A percentile compares a stretch with the other conserved stretches of the same genome.
These are phyloP conservation scores for Wickerhamomyces bisporus DNA, from an alignment of 805 yeast genomes.

Conservation along the genomic window DNA sequence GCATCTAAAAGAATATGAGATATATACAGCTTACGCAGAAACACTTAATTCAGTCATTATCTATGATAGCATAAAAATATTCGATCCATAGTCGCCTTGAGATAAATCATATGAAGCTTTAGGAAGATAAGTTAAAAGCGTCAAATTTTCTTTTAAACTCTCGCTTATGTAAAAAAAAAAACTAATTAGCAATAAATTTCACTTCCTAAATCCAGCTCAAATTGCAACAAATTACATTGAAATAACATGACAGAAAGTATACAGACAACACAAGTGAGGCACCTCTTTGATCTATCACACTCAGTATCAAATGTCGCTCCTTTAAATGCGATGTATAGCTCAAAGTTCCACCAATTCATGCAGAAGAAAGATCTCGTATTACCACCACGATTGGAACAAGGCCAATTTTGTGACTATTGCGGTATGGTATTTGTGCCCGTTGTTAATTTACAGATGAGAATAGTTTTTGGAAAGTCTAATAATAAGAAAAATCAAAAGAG, in stretches of 20 bases:
- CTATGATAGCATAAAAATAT: too few species aligned
- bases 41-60: too few species aligned
- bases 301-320: not conserved
- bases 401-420: not conserved
- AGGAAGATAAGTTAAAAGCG: too few species aligned
- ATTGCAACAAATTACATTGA: not conserved
- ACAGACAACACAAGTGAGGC: not conserved
- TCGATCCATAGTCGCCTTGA: too few species aligned
- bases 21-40: too few species aligned
- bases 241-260: not conserved
- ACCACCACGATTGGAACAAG: not conserved
- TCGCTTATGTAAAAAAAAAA: too few species aligned
- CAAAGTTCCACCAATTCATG: not conserved
- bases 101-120: too few species aligned
- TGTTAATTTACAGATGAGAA: constrained; percentile 13
- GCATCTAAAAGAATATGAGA: too few species aligned
- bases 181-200: too few species aligned
- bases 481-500: constrained; percentile 4
- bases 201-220: too few species aligned
- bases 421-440: not conserved
- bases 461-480: constrained; percentile 9
- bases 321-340: not conserved
- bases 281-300: not conserved
- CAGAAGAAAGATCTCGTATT: not conserved
- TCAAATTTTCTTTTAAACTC: too few species aligned